Conservation (phyloP, 768 basidiomycete species). For the Kwoniella heveanensis region DNA sequence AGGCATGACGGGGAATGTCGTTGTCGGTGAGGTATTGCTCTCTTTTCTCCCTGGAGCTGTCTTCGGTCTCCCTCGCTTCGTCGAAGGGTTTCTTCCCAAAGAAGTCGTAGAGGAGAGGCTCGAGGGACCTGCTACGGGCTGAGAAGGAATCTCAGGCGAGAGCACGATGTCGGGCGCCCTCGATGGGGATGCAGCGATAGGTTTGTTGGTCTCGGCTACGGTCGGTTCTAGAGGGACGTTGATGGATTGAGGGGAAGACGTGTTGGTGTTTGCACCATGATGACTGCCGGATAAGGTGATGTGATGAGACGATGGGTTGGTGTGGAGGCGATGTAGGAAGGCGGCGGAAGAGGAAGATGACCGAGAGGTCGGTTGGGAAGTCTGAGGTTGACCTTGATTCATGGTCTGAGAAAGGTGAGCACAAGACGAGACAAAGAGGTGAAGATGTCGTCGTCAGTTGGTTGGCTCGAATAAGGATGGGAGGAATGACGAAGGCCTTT, state of each 20-base stretch:
- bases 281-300: conserved; percentile 40
- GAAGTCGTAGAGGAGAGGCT: conserved; percentile 8
- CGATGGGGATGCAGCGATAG: not conserved
- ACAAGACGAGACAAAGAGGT: not conserved
- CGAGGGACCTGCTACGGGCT: conserved; percentile 18
- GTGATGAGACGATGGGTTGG: conserved; percentile 51
- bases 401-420: not conserved
- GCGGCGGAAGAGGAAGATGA: conserved; percentile 38
- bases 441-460: not conserved
- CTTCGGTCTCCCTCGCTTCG: conserved; percentile 35
- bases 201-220: conserved; percentile 5
- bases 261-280: conserved; percentile 1
- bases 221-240: conserved; percentile 28
- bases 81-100: conserved; percentile 22
- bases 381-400: not conserved
- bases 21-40: conserved; percentile 1
- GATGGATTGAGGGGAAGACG: conserved; percentile 16
- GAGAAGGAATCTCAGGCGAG: not conserved
- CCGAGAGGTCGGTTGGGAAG: not conserved
- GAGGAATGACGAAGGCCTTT: not conserved
- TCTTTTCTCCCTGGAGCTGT: conserved; percentile 33
- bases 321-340: conserved; percentile 53
- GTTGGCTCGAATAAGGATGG: not conserved
- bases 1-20: conserved; percentile 1
- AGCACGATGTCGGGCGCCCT: not conserved